Evolutionary conservation across 2,329 filamentous ascomycete genomes (phyloP), one percentile per base, ranked within the genome.

Genomic region (Hymenoscyphus repandus): DNA sequence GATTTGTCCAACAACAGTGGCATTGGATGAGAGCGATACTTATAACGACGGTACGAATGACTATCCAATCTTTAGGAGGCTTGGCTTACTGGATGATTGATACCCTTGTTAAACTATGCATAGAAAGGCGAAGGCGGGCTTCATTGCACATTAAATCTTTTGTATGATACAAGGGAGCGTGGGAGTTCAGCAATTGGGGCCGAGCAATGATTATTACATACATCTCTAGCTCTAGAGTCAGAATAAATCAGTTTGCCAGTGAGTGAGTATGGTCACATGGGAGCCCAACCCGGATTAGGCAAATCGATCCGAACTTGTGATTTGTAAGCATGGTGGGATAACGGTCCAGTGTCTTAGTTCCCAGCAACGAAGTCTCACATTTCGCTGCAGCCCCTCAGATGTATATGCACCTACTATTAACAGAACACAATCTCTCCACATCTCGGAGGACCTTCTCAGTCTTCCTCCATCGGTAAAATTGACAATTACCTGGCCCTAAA

Each of bases 91-190:
- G 17, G 39, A 48, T 48, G 38, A 39, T 30, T 44, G 49, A 51
- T 51, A 51, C 49, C 49, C 49, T 51, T 41, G 48, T 34, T 39
- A 36, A 40, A 32, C 18, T 43, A 32, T 36, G 44, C 37, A 41
- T 46, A 31, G 37, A 32, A 43, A 42, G 33, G n/a, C 17, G 22
- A 38, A 12, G 46, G 20, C 33, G 40, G 5, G 40, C 40, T 27
- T 11, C 5, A 3, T 12, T 12, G 18, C 6, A 43, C 12, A 3
- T 31, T 4, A 12, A 17, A 13, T 30, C 7, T 43, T 27, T 30
- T 17, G 15, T 31, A 43, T 30, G 30, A 9, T 13, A 43, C n/a
- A 18, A 39, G 18, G 38, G 38, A n/a, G 38, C 18, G 12, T 37
- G 34, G 38, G 38, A 11, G 38, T 40, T 40, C 5, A 40, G 18